Base-by-base conservation (phyloP, 768 basidiomycete species). In the Kwoniella heveanensis region DNA sequence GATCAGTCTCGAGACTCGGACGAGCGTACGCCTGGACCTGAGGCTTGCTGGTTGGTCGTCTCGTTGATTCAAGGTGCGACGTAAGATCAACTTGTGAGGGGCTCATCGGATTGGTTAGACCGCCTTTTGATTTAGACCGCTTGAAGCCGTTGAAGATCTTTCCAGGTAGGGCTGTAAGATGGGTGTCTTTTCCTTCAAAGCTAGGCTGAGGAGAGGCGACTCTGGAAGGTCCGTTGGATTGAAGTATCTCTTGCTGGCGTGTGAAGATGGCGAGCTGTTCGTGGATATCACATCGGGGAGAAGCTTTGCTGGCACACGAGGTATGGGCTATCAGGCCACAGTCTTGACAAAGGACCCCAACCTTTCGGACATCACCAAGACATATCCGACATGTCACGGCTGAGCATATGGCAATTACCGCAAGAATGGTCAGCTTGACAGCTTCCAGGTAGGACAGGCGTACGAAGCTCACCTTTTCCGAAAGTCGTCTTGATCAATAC, bases 401-500 rank as follows among this genome's bases (percentile, higher is more conserved):
- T 97, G 71, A n/a, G n/a, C n/a, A 0, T 49, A 4, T 56, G 52
- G 1, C 54, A 44, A 9, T 19, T 19, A 17, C 39, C 6, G 39
- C 32, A 32, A 62, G 27, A n/a, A 27, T 19, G 8, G 17, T 32
- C 24, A 51, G 49, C 12, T 19, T 44, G 8, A 44, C 17, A 10
- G 39, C 39, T 9, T 44, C n/a, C n/a, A n/a, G n/a, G n/a, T n/a
- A n/a, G n/a, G n/a, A n/a, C n/a, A n/a, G n/a, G n/a, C 32, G 54
- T 53, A 56, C n/a, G 24, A 65, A 47, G 83, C 90, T 78, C 77
- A 96, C 93, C 86, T 83, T 93, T 93, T 73, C 88, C 87, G 79
- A 97, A 96, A 9, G 89, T 89, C 2, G 92, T 94, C 82, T 91
- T 93, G 29, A 95, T 89, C 77, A 95, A 93, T 13, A 85, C 84